Evolutionary conservation across 2,329 filamentous ascomycete genomes (phyloP), one percentile per base, ranked within the genome.

Genomic region (Venturia oleaginea): DNA sequence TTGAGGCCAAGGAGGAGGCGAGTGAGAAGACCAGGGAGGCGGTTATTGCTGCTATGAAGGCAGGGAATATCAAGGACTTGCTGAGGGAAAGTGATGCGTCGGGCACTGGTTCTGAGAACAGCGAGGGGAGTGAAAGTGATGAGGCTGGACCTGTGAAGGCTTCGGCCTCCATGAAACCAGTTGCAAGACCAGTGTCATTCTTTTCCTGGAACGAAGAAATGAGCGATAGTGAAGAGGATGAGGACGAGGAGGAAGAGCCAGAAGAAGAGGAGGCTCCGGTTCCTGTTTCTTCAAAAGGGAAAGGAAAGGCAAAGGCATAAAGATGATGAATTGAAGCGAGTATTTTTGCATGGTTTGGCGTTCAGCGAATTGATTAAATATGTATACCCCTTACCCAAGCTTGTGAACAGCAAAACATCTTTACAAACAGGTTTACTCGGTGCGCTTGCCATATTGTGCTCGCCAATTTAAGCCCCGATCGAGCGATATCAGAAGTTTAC

Each of bases 1-100:
- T 97, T 48, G 94, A 99, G 74, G 89, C 91, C 68, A 96, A 95
- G 76, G 92, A 97, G 70, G 92, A 96, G 73, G 89, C 89, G 32
- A 88, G 85, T 68, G 91, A 95, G 77, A 88, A 89, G 75, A 93
- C 92, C 0, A 80, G 90, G 48, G 86, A 90, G 69, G 90, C 90
- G 3, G 89, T 93, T 6, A 72, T 89, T 54, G 84, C 83, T 60
- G 87, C 86, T 8, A 87, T 92, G 79, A 87, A 85, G 75, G 79
- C 81, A 19, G 86, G 86, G 2, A 76, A 74, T 46, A 75, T 73
- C 17, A 73, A 69, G 67, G 78, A 77, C 69, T 78, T 76, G 68
- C 71, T 76, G 65, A 70, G 66, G 67, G 80, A 78, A 51, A 84
- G 67, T 63, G 69, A 70, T 46, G 55, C 22, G 7, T 67, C 72